These are phyloP conservation scores for Atkinsonella texensis DNA, from an alignment of 2,329 filamentous ascomycete genomes.

Conservation along the genomic window DNA sequence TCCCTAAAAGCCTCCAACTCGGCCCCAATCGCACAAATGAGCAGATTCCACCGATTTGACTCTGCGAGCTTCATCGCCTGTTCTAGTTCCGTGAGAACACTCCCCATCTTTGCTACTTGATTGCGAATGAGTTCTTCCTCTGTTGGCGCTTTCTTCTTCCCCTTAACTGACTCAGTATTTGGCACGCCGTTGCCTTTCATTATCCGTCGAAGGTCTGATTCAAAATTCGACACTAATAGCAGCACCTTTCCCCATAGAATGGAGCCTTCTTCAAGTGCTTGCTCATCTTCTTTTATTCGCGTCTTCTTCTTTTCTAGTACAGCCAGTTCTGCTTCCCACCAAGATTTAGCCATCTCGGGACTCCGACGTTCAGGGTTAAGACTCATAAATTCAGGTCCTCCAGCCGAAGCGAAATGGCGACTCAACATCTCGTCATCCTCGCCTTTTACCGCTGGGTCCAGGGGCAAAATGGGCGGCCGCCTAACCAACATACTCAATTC, in stretches of 20 bases:
- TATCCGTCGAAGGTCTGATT: conserved; percentile 45
- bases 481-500: conserved; percentile 48
- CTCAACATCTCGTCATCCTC: conserved; percentile 7
- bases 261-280: conserved; percentile 55
- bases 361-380: conserved; percentile 55
- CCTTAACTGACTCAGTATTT: conserved; percentile 13
- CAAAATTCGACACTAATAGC: conserved; percentile 49
- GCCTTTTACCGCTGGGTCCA: conserved; percentile 34
- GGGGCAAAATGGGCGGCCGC: conserved; percentile 40
- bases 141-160: conserved; percentile 18
- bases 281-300: conserved; percentile 47
- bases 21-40: conserved; percentile 65
- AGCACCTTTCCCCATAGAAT: conserved; percentile 54
- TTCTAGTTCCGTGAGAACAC: conserved; percentile 43
- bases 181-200: conserved; percentile 27
- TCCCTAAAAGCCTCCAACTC: conserved; percentile 56
- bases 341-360: conserved; percentile 55
- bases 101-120: conserved; percentile 44
- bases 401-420: conserved; percentile 17
- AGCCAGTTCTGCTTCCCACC: conserved; percentile 54
- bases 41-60: conserved; percentile 55
- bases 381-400: conserved; percentile 42
- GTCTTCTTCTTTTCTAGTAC: conserved; percentile 41
- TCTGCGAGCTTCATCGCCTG: conserved; percentile 43
- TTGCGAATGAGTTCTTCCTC: conserved; percentile 28